Evolutionary conservation across 306 rosid species (phyloP).

Genomic region (Acacia confusa): DNA sequence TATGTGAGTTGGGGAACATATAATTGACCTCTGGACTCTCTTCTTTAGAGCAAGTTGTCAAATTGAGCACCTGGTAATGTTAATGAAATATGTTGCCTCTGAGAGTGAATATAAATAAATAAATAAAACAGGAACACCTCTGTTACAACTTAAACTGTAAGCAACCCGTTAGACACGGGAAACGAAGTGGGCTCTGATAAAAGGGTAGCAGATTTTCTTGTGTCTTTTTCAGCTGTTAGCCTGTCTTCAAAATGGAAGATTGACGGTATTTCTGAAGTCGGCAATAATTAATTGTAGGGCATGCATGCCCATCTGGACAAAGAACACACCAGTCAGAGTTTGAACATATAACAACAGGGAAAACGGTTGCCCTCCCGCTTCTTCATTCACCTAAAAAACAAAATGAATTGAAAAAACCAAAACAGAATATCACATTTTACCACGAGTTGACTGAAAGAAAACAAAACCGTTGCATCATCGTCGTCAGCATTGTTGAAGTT

Average conservation of each 20-base stretch:
- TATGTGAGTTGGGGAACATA: background rate
- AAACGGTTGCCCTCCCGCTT: background rate
- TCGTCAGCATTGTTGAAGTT: slow-evolving; percentile 21
- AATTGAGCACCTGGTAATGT: background rate
- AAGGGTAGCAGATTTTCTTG: background rate
- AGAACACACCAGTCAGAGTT: slow-evolving; percentile 28
- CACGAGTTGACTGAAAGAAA: background rate
- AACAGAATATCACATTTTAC: slow-evolving; percentile 2
- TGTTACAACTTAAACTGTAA: background rate
- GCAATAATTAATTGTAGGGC: background rate
- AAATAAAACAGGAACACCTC: background rate
- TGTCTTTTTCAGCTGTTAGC: background rate
- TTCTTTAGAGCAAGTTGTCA: background rate
- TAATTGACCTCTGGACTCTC: background rate
- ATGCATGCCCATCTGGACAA: slow-evolving; percentile 11
- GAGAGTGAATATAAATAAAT: background rate
- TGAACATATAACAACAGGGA: background rate
- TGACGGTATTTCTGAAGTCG: slow-evolving; percentile 1
- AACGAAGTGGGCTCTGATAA: background rate
- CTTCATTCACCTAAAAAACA: background rate
- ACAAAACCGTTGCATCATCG: slow-evolving; percentile 29
- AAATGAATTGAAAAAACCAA: background rate
- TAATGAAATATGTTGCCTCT: background rate
- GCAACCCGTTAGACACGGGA: background rate
- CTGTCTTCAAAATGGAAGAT: background rate